Percentiles rank a stretch among this genome's conserved stretches.
phyloP scores from a whole-genome alignment of 148 eudicot genomes.

The Fagopyrum esculentum region DNA sequence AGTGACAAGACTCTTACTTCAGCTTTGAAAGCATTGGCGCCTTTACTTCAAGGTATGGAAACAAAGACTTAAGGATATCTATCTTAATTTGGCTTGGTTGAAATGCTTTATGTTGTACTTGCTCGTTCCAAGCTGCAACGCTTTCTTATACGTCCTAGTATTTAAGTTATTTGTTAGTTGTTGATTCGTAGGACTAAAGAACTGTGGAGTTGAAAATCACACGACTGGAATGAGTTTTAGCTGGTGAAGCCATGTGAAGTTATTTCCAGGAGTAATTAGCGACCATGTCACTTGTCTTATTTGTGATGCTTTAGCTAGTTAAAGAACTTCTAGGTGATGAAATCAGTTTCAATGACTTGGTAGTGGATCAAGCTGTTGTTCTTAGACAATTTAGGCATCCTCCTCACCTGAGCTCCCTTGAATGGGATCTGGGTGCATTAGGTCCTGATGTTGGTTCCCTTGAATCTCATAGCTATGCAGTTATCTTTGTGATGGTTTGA shows the following conservation, averaged over 20 bases:
- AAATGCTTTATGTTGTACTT: neutral
- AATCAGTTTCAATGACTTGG: neutral
- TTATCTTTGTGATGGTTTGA: neutral
- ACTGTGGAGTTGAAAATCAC: neutral
- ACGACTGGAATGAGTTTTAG: neutral
- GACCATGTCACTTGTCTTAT: neutral
- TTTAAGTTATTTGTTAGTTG: neutral
- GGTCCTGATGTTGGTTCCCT: neutral
- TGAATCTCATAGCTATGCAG: neutral
- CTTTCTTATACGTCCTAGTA: neutral
- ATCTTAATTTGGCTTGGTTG: neutral
- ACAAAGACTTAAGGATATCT: neutral
- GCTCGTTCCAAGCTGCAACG: neutral
- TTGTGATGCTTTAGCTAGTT: neutral
- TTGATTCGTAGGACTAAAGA: neutral
- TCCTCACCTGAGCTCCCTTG: neutral
- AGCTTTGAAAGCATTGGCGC: conserved; percentile 40
- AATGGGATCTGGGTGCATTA: neutral
- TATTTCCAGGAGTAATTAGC: neutral
- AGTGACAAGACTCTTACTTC: conserved; percentile 24
- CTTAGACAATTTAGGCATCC: neutral
- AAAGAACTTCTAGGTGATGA: neutral
- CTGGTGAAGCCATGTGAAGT: neutral
- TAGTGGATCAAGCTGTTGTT: neutral
- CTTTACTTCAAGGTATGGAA: conserved; percentile 54